Evolutionary conservation across 352 stramenopile species (phyloP).

Genomic region (Phytophthora sp.): DNA sequence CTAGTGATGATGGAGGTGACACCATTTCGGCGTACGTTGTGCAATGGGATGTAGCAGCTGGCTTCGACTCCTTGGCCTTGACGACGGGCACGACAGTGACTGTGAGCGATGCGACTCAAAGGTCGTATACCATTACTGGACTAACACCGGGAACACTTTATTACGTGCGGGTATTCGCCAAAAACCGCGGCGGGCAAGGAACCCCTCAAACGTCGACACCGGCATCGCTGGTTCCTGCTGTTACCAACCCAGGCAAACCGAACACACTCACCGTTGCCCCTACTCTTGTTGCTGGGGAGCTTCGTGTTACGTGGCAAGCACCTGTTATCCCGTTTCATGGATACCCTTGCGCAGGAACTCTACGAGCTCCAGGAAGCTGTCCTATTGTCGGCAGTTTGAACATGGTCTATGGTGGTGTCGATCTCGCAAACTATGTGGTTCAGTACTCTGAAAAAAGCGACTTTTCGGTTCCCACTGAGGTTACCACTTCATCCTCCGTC

Average conservation of each 20-base stretch:
- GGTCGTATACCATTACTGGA: conserved; percentile 79
- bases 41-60: conserved; percentile 92
- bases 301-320: conserved; percentile 62
- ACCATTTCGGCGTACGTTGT: conserved; percentile 88
- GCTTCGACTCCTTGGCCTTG: conserved; percentile 86
- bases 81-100: conserved; percentile 62
- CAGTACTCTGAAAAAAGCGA: conserved; percentile 84
- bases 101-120: conserved; percentile 58
- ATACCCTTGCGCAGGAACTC: conserved; percentile 71
- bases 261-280: conserved; percentile 41
- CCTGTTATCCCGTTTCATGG: conserved; percentile 66
- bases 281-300: conserved; percentile 37
- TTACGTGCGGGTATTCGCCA: conserved; percentile 90
- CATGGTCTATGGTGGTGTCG: conserved; percentile 89
- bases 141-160: conserved; percentile 86
- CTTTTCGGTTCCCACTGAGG: conserved; percentile 80
- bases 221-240: conserved; percentile 49
- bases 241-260: conserved; percentile 69
- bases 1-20: conserved; percentile 90
- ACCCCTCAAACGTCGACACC: conserved; percentile 63
- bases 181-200: conserved; percentile 60
- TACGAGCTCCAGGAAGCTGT: conserved; percentile 55
- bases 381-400: conserved; percentile 75
- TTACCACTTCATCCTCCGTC: conserved; percentile 28
- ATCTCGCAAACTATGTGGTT: conserved; percentile 91